These are phyloP conservation scores for Plectosphaerella plurivora DNA, from an alignment of 2,329 filamentous ascomycete genomes.

Conservation along the genomic window DNA sequence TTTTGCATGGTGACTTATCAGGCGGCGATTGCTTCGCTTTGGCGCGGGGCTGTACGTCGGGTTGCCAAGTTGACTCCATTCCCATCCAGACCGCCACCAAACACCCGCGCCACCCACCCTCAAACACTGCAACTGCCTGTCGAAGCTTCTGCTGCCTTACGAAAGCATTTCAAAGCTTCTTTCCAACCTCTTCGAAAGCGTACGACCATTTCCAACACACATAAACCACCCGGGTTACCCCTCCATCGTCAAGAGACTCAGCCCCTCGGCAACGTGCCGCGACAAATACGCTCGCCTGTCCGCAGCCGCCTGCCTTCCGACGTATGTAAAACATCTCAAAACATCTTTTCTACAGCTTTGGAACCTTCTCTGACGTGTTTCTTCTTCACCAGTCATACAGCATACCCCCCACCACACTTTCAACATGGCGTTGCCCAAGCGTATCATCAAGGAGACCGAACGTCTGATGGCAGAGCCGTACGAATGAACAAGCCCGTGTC, in stretches of 20 bases:
- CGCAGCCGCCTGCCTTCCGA: too few species aligned
- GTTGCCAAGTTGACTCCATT: neutral
- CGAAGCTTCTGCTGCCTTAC: too few species aligned
- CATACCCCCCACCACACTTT: neutral
- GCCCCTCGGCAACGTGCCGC: too few species aligned
- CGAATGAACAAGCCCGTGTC: slow-evolving; percentile 23
- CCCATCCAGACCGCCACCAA: neutral
- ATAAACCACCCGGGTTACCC: slow-evolving; percentile 2
- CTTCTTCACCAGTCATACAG: too few species aligned
- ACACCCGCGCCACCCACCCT: too few species aligned
- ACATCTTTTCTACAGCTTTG: too few species aligned
- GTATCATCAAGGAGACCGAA: slow-evolving; percentile 98
- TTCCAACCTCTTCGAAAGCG: neutral
- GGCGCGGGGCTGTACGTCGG: neutral
- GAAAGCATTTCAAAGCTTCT: neutral
- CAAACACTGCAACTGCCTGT: too few species aligned
- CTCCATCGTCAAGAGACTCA: too few species aligned
- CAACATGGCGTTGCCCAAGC: slow-evolving; percentile 78
- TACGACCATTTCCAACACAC: neutral
- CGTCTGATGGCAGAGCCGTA: slow-evolving; percentile 95
- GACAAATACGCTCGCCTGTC: too few species aligned
- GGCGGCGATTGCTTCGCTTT: neutral
- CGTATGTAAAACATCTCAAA: too few species aligned
- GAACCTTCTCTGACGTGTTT: neutral
- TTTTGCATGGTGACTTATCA: neutral